Conservation (phyloP, 768 basidiomycete species). For the Lactifluus piperatus region DNA sequence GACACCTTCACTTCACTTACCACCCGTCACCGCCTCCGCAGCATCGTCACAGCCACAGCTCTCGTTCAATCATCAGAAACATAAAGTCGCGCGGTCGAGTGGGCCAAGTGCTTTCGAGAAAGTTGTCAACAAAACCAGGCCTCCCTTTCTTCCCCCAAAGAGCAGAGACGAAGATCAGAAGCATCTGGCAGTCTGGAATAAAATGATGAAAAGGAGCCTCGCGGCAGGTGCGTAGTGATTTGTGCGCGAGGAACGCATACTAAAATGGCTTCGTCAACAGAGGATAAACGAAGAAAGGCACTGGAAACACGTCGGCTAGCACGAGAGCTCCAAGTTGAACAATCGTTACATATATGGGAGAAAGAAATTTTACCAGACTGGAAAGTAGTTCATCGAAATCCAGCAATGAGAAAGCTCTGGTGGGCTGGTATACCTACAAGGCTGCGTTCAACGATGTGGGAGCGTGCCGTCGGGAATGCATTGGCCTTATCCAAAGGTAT, state of each 20-base stretch:
- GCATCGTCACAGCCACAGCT: constrained; percentile 20
- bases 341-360: constrained; percentile 69
- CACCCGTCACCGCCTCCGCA: constrained; percentile 28
- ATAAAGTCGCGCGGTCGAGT: constrained; percentile 41
- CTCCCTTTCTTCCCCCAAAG: constrained; percentile 79
- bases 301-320: constrained; percentile 51
- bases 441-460: constrained; percentile 74
- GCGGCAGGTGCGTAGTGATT: constrained; percentile 44
- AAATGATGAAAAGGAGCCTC: constrained; percentile 81
- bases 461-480: constrained; percentile 75
- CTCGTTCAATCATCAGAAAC: constrained; percentile 24
- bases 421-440: constrained; percentile 85
- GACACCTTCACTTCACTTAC: constrained; percentile 24
- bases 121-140: constrained; percentile 79
- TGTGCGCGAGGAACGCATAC: background rate
- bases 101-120: constrained; percentile 71
- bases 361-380: constrained; percentile 75
- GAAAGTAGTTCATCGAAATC: constrained; percentile 60
- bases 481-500: constrained; percentile 76
- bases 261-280: constrained; percentile 28
- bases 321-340: constrained; percentile 61
- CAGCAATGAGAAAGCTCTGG: constrained; percentile 65
- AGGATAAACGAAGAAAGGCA: constrained; percentile 61
- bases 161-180: constrained; percentile 65
- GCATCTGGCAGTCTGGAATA: constrained; percentile 78